These are phyloP conservation scores for Fomitiporia mediterranea DNA, from an alignment of 1,284 basidiomycete genomes.

Conservation along the genomic window DNA sequence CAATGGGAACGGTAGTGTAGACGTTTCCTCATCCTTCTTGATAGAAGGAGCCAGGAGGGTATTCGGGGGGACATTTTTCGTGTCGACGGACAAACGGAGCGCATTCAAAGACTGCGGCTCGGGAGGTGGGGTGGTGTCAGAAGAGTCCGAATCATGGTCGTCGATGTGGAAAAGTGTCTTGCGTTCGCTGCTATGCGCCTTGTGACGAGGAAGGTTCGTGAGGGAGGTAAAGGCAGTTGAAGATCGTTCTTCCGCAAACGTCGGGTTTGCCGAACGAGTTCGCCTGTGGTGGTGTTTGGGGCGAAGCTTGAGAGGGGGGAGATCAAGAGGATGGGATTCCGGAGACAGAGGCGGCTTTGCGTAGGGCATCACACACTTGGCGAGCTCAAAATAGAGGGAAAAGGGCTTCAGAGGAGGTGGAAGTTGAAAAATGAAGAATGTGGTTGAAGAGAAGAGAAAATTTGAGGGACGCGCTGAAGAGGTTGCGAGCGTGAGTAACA, in stretches of 20 bases:
- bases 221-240: slow-evolving; percentile 51
- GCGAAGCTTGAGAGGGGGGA: slow-evolving; percentile 28
- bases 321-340: slow-evolving; percentile 23
- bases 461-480: background rate
- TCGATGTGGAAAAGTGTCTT: slow-evolving; percentile 35
- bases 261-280: slow-evolving; percentile 30
- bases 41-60: slow-evolving; percentile 23
- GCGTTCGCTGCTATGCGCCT: slow-evolving; percentile 25
- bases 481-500: background rate
- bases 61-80: slow-evolving; percentile 26
- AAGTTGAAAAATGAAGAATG: slow-evolving; percentile 2
- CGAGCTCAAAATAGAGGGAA: background rate
- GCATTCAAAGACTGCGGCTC: slow-evolving; percentile 12
- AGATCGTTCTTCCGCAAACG: slow-evolving; percentile 42
- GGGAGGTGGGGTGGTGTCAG: slow-evolving; percentile 22
- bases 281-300: slow-evolving; percentile 38
- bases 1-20: slow-evolving; percentile 16
- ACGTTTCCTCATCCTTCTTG: slow-evolving; percentile 5
- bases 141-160: slow-evolving; percentile 26
- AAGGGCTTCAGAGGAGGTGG: background rate
- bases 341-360: slow-evolving; percentile 17
- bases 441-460: background rate
- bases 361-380: slow-evolving; percentile 18
- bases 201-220: slow-evolving; percentile 45
- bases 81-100: slow-evolving; percentile 19